Base-by-base conservation (phyloP, 2,329 filamentous ascomycete species). In the Scytalidium lignicola region DNA sequence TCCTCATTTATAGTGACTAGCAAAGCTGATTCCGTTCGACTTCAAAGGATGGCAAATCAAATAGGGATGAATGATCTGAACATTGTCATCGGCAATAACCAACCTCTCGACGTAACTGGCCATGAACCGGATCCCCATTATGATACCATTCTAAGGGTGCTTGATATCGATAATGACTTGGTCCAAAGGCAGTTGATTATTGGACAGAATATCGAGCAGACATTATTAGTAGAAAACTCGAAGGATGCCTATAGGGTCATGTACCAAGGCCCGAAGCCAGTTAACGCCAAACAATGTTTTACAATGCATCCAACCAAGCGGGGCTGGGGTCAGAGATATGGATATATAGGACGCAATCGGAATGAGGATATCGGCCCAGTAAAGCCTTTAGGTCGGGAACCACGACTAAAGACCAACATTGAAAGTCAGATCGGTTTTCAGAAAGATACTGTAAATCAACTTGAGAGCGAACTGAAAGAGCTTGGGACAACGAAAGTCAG, bases 121-220 rank as follows among this genome's bases (percentile, higher is more conserved):
- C 75, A 88, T 50, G 90, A 97, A 63, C 93, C 93, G 1, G 84
- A 88, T 54, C 53, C 70, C 13, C 68, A 75, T 2, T 87, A 88
- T 49, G 79, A 89, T 56, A 99, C 93, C 0, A 84, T 92, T 53
- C 71, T 96, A 42, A 80, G 88, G 45, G 82, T 88, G 1, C 74
- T 99, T 46, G 85, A 90, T 67, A 87, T 97, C 53, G 88, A 93
- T 52, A 82, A 92, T 56, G 79, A 87, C 18, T 69, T 87, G 41
- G 85, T 96, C 18, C 83, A 83, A 44, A 86, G 90, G 52, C 85
- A 90, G 51, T 72, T 97, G 43, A 85, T 99, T 60, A 93, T 97
- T 64, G 85, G 84, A 53, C 79, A 90, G 58, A 70, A 72, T 6
- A 89, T 96, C 46, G 93, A 99, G 53, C 91, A 96, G 65, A 82